Conservation (phyloP, 108 stramenopile genomes). For the Hondaea fermentalgiana region DNA sequence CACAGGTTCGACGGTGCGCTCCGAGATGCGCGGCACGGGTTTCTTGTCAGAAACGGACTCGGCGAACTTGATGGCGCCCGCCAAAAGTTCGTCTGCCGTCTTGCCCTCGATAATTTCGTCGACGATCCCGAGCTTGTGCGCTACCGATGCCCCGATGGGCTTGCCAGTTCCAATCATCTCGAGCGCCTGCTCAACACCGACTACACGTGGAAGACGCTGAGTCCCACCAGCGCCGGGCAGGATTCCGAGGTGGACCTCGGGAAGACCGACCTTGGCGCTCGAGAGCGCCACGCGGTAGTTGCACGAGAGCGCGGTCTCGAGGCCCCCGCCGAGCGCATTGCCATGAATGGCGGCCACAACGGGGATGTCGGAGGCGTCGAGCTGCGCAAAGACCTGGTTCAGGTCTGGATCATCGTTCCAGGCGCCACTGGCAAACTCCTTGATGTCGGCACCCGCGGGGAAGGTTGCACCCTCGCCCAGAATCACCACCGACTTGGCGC, state of each 20-base stretch:
- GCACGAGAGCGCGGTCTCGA: conserved; percentile 82
- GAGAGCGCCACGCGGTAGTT: conserved; percentile 69
- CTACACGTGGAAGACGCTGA: conserved; percentile 82
- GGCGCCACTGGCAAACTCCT: conserved; percentile 59
- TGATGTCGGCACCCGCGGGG: conserved; percentile 67
- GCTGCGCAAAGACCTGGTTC: conserved; percentile 42
- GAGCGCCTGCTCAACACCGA: conserved; percentile 63
- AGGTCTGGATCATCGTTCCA: conserved; percentile 61
- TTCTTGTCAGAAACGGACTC: conserved; percentile 14
- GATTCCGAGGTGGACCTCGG: conserved; percentile 86
- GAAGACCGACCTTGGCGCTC: conserved; percentile 72
- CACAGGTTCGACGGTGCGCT: background rate
- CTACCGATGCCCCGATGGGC: conserved; percentile 43
- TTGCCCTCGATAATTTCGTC: conserved; percentile 41
- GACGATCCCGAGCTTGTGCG: conserved; percentile 51
- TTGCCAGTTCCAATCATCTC: conserved; percentile 73
- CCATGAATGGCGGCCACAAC: conserved; percentile 82
- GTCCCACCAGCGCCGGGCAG: conserved; percentile 95
- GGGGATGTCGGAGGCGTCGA: conserved; percentile 68
- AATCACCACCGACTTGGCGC: background rate
- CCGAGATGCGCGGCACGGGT: background rate
- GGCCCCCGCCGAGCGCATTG: conserved; percentile 79
- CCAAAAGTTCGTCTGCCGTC: background rate
- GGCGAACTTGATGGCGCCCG: background rate
- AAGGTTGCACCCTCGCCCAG: background rate